Percentiles rank a stretch among this genome's conserved stretches.
phyloP scores from a whole-genome alignment of 23 red algal genomes.

The Gracilariopsis chorda region DNA sequence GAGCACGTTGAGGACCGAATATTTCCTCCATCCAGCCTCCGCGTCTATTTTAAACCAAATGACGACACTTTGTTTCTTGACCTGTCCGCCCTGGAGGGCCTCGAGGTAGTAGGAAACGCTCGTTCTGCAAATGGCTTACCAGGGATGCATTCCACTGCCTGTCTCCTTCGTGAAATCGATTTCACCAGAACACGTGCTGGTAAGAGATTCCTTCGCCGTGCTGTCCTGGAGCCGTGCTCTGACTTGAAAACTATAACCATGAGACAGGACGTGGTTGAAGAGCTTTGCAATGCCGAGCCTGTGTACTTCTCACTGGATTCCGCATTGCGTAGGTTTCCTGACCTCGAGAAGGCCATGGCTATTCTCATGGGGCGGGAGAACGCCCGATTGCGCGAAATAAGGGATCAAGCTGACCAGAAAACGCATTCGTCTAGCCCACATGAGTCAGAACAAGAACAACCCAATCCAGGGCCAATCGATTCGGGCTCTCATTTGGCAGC shows the following conservation, averaged over 20 bases:
- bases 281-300: slow-evolving; percentile 55
- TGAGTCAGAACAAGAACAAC: background rate
- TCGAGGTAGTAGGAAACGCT: slow-evolving; percentile 76
- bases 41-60: slow-evolving; percentile 66
- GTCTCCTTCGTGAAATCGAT: slow-evolving; percentile 61
- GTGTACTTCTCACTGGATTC: slow-evolving; percentile 52
- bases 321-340: slow-evolving; percentile 72
- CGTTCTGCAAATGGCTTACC: background rate
- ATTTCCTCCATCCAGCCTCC: slow-evolving; percentile 63
- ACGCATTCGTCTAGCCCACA: background rate
- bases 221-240: slow-evolving; percentile 81
- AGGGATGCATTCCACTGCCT: background rate
- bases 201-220: slow-evolving; percentile 60
- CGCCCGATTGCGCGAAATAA: background rate
- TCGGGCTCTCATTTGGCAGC: background rate
- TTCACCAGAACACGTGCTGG: slow-evolving; percentile 73
- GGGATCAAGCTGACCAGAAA: background rate
- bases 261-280: slow-evolving; percentile 79
- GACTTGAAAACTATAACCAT: slow-evolving; percentile 65
- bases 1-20: slow-evolving; percentile 60
- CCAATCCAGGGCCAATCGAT: background rate
- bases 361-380: slow-evolving; percentile 57
- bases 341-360: slow-evolving; percentile 74
- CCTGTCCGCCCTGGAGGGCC: slow-evolving; percentile 42
- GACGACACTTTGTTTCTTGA: slow-evolving; percentile 87